phyloP scores from a whole-genome alignment of 768 basidiomycete species.

The Zangia roseola region DNA sequence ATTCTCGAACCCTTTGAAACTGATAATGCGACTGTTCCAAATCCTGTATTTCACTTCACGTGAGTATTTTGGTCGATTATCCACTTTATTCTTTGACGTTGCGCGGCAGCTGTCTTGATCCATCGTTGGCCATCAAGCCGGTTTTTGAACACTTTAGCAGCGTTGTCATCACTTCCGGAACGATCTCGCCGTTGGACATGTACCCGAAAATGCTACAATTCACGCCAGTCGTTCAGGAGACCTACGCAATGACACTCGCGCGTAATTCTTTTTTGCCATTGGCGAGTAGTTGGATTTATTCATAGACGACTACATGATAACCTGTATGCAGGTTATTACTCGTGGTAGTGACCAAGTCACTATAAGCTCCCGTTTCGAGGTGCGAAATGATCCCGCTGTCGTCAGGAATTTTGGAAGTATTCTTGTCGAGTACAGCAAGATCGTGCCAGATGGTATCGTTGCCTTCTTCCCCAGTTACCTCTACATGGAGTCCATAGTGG shows the following conservation, averaged over 20 bases:
- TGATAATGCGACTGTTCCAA: slow-evolving; percentile 96
- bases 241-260: slow-evolving; percentile 96
- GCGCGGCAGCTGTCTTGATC: slow-evolving; percentile 82
- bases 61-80: slow-evolving; percentile 34
- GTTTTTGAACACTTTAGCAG: slow-evolving; percentile 98
- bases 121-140: slow-evolving; percentile 94
- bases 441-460: slow-evolving; percentile 97
- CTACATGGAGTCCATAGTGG: slow-evolving; percentile 99
- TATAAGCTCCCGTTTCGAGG: slow-evolving; percentile 97
- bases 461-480: slow-evolving; percentile 99
- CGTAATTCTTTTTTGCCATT: slow-evolving; percentile 95
- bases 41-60: slow-evolving; percentile 98
- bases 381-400: slow-evolving; percentile 97
- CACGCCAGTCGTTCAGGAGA: slow-evolving; percentile 94
- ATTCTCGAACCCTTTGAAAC: slow-evolving; percentile 99
- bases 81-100: slow-evolving; percentile 9
- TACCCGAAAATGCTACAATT: slow-evolving; percentile 99
- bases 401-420: slow-evolving; percentile 99
- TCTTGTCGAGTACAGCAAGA: slow-evolving; percentile 95
- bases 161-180: slow-evolving; percentile 98
- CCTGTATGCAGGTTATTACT: slow-evolving; percentile 76
- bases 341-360: slow-evolving; percentile 98
- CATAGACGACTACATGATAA: not conserved
- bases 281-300: slow-evolving; percentile 44
- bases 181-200: slow-evolving; percentile 98